These are phyloP conservation scores for Plantago elongata DNA, from an alignment of 257 asterid species.

Conservation along the genomic window DNA sequence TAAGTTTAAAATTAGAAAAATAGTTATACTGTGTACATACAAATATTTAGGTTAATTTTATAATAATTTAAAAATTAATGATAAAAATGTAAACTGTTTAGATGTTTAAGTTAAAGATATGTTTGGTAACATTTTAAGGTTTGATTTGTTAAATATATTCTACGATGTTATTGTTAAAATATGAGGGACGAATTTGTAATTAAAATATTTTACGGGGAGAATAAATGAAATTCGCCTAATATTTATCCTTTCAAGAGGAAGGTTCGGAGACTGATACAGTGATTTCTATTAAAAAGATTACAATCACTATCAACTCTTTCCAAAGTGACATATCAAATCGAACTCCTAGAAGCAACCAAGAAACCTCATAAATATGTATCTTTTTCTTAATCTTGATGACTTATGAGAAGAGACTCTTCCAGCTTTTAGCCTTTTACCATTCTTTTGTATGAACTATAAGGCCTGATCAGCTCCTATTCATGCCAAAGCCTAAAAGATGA, in stretches of 20 bases:
- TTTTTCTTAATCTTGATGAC: slow-evolving; percentile 1
- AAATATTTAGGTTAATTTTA: too few species aligned
- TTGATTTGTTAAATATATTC: too few species aligned
- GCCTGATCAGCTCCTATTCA: neutral
- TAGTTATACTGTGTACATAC: too few species aligned
- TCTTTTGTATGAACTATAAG: neutral
- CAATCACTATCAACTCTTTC: neutral
- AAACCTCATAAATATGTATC: neutral
- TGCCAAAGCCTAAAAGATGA: slow-evolving; percentile 23
- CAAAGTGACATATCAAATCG: neutral
- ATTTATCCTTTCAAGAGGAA: slow-evolving; percentile 15
- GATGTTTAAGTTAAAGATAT: too few species aligned
- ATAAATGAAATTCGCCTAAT: too few species aligned
- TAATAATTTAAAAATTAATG: too few species aligned
- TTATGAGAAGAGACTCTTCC: neutral
- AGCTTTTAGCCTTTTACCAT: neutral
- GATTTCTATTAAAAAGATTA: neutral
- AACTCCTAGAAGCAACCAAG: slow-evolving; percentile 5
- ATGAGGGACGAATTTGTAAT: too few species aligned
- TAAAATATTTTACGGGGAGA: too few species aligned
- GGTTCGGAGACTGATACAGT: slow-evolving; percentile 12
- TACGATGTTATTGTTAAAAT: too few species aligned
- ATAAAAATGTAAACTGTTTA: too few species aligned
- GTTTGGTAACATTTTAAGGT: too few species aligned
- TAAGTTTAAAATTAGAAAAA: too few species aligned